Conservation (phyloP, 345 rosid genomes). For the Atalantia buxifolia region DNA sequence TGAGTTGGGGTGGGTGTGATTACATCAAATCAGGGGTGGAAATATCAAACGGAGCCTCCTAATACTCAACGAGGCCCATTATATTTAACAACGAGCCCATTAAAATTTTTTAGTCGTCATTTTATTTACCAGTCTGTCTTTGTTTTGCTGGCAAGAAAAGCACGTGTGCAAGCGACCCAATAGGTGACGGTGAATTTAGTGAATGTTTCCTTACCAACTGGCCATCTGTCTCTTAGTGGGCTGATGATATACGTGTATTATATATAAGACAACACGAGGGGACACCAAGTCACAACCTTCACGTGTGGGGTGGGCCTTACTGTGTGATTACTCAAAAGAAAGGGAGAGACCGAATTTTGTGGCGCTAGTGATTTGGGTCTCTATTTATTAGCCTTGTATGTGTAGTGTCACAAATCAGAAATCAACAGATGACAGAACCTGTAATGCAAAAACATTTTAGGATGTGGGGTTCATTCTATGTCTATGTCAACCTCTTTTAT, state of each 20-base stretch:
- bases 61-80: neutral
- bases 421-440: neutral
- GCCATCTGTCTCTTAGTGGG: conserved; percentile 12
- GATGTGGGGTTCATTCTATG: neutral
- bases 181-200: conserved; percentile 11
- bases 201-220: conserved; percentile 37
- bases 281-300: neutral
- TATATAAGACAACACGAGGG: neutral
- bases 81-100: neutral
- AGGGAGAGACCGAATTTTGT: neutral
- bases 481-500: conserved; percentile 6
- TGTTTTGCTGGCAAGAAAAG: neutral
- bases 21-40: too few relatives aligned
- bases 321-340: neutral
- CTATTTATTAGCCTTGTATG: neutral
- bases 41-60: too few relatives aligned
- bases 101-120: neutral
- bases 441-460: neutral
- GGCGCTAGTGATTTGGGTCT: neutral
- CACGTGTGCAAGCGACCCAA: conserved; percentile 10
- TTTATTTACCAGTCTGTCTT: neutral
- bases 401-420: too few relatives aligned
- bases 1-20: too few relatives aligned
- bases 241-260: neutral
- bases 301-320: neutral